Conservation (phyloP, 208 protist genomes). For the Angomonas ambiguus region DNA sequence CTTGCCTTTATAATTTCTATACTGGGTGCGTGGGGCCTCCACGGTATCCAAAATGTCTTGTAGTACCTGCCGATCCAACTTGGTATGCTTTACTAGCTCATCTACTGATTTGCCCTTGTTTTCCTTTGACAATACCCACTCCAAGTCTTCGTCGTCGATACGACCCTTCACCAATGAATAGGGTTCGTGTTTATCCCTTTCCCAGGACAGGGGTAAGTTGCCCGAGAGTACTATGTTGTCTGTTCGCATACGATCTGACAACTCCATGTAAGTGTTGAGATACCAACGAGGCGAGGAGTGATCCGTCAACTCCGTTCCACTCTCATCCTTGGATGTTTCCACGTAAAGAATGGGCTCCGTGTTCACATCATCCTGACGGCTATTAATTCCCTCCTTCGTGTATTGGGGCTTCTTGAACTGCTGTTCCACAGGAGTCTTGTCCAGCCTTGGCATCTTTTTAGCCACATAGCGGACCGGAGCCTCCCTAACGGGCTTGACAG, state of each 20-base stretch:
- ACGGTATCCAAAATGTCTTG: conserved; percentile 85
- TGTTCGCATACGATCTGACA: conserved; percentile 68
- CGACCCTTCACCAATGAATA: conserved; percentile 77
- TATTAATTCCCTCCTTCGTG: conserved; percentile 77
- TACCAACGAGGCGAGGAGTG: conserved; percentile 77
- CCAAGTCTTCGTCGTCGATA: conserved; percentile 84
- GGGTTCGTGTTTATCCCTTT: conserved; percentile 78
- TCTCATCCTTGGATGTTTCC: conserved; percentile 77
- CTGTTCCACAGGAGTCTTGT: conserved; percentile 69
- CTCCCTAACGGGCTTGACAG: conserved; percentile 48
- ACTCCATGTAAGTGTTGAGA: conserved; percentile 84
- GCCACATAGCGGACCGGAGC: conserved; percentile 78
- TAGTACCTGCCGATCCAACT: conserved; percentile 60
- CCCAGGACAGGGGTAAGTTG: conserved; percentile 77
- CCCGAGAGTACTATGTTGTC: conserved; percentile 69
- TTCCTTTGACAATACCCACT: conserved; percentile 60
- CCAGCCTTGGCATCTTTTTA: conserved; percentile 64
- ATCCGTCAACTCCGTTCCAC: conserved; percentile 75
- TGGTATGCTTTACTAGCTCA: conserved; percentile 54
- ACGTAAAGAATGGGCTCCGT: conserved; percentile 86
- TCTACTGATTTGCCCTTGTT: conserved; percentile 59
- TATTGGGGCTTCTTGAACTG: conserved; percentile 81
- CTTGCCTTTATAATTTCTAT: conserved; percentile 86
- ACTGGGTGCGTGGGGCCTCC: conserved; percentile 73
- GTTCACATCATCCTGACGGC: conserved; percentile 75